phyloP scores from a whole-genome alignment of 2,329 filamentous ascomycete species.

The Talaromyces sp. region DNA sequence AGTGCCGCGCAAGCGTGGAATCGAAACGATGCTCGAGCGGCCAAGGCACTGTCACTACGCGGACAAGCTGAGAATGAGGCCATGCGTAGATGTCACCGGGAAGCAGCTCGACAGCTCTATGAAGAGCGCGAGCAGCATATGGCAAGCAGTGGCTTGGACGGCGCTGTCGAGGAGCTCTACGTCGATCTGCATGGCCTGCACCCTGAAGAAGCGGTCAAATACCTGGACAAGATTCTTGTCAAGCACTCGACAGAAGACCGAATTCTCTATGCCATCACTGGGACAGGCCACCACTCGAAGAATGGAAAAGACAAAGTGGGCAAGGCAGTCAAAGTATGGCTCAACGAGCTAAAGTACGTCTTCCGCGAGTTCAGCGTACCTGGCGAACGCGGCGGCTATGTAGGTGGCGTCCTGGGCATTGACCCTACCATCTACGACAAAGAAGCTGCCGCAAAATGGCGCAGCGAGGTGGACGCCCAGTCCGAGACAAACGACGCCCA shows the following conservation, averaged over 20 bases:
- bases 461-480: constrained; percentile 27
- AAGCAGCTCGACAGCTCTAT: constrained; percentile 87
- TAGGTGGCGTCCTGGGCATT: constrained; percentile 64
- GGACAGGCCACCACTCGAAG: constrained; percentile 95
- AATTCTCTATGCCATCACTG: constrained; percentile 92
- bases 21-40: constrained; percentile 91
- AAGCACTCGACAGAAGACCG: constrained; percentile 71
- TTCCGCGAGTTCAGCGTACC: constrained; percentile 96
- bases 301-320: constrained; percentile 99
- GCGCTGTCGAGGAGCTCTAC: constrained; percentile 70
- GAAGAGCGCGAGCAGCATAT: constrained; percentile 83
- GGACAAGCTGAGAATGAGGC: constrained; percentile 96
- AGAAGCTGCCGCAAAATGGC: constrained; percentile 29
- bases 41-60: constrained; percentile 88
- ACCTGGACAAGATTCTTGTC: constrained; percentile 81
- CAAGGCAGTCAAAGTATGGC: constrained; percentile 83
- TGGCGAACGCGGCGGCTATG: constrained; percentile 80
- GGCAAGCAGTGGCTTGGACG: constrained; percentile 41
- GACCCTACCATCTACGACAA: constrained; percentile 61
- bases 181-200: constrained; percentile 98
- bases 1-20: constrained; percentile 98
- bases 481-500: constrained; percentile 27
- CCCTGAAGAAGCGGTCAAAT: constrained; percentile 93
- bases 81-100: constrained; percentile 94
- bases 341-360: constrained; percentile 93